phyloP scores from a whole-genome alignment of 2,329 filamentous ascomycete species.

The Fonsecaea pedrosoi region DNA sequence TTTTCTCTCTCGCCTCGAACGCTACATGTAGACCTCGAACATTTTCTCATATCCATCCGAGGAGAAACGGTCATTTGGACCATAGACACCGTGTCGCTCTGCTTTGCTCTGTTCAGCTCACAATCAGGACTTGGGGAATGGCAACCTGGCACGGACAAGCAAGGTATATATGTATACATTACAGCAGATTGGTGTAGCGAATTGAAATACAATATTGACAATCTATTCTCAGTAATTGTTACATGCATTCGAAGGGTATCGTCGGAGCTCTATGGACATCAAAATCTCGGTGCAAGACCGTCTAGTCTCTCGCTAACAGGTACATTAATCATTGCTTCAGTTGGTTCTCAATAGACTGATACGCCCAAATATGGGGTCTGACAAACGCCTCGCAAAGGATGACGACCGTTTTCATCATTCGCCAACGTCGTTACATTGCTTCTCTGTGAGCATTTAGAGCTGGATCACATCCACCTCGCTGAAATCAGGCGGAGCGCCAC shows the following conservation, averaged over 20 bases:
- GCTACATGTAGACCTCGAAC: too few species aligned
- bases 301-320: not conserved
- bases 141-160: too few species aligned
- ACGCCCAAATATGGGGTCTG: not conserved
- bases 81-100: too few species aligned
- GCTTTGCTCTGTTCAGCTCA: too few species aligned
- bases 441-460: constrained; percentile 56
- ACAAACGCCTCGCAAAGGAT: not conserved
- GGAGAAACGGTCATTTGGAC: too few species aligned
- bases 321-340: not conserved
- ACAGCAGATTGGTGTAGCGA: too few species aligned
- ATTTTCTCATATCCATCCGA: too few species aligned
- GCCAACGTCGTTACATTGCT: not conserved
- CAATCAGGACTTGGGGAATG: too few species aligned
- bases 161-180: too few species aligned
- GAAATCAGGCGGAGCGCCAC: constrained; percentile 85
- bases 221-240: constrained; percentile 1
- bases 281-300: not conserved
- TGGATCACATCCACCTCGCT: constrained; percentile 86
- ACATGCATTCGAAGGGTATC: not conserved
- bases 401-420: not conserved
- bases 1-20: too few species aligned
- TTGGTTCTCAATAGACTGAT: not conserved
- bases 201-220: not conserved
- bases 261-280: not conserved